Conservation (phyloP, 148 eudicot genomes). For the Rhododendron vialii region DNA sequence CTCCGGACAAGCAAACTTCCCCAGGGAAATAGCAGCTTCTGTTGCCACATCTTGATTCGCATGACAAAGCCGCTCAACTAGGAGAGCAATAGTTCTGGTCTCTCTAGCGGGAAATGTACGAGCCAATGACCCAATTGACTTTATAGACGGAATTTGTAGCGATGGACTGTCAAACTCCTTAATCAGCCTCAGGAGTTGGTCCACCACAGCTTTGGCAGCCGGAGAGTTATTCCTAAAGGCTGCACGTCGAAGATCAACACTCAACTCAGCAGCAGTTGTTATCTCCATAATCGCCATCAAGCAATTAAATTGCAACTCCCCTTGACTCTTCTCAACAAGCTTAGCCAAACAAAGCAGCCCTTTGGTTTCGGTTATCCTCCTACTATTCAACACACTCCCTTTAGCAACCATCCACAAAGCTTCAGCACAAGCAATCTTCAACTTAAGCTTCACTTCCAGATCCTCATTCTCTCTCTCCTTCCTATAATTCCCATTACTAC, state of each 20-base stretch:
- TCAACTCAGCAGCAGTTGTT: conserved; percentile 54
- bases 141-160: conserved; percentile 45
- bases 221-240: conserved; percentile 79
- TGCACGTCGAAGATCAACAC: conserved; percentile 65
- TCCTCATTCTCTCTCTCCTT: conserved; percentile 69
- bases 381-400: conserved; percentile 52
- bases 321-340: conserved; percentile 55
- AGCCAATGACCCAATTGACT: conserved; percentile 64
- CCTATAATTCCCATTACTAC: conserved; percentile 36
- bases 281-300: conserved; percentile 78
- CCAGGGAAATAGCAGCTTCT: conserved; percentile 59
- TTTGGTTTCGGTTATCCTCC: conserved; percentile 74
- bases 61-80: conserved; percentile 52
- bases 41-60: conserved; percentile 42
- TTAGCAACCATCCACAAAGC: conserved; percentile 77
- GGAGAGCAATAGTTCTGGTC: conserved; percentile 49
- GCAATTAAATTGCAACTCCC: conserved; percentile 55
- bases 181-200: conserved; percentile 57
- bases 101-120: conserved; percentile 76
- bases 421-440: conserved; percentile 57
- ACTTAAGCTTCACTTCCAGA: conserved; percentile 44
- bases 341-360: conserved; percentile 81
- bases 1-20: conserved; percentile 62
- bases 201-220: conserved; percentile 73
- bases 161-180: conserved; percentile 24